Percentiles rank a stretch among this genome's conserved stretches.
Conservation (phyloP, 495 filamentous ascomycete species). For the Durotheca rogersii region DNA sequence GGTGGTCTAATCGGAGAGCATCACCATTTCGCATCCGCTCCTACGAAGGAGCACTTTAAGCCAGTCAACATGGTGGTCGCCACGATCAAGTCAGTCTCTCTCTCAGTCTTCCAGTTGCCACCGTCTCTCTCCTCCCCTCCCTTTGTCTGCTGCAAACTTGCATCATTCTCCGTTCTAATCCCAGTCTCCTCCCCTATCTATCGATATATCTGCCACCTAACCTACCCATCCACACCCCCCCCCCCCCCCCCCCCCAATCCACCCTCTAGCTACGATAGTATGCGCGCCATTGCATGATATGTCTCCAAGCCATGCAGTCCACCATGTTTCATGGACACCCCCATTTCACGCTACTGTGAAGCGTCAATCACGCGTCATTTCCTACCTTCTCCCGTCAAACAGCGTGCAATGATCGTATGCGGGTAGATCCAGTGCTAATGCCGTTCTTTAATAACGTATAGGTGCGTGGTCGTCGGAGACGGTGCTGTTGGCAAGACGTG, state of each 20-base stretch:
- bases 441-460: constrained; percentile 39
- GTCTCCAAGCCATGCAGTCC: constrained; percentile 14
- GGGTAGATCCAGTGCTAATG: constrained; percentile 10
- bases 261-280: not conserved
- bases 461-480: constrained; percentile 98
- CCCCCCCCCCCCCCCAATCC: too few species aligned
- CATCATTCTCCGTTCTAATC: not conserved
- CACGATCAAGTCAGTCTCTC: constrained; percentile 72
- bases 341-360: constrained; percentile 1
- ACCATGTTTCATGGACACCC: constrained; percentile 21
- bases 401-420: not conserved
- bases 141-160: constrained; percentile 2
- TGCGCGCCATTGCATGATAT: constrained; percentile 17
- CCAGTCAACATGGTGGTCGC: constrained; percentile 71
- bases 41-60: constrained; percentile 31
- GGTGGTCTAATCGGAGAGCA: constrained; percentile 20
- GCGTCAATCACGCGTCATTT: constrained; percentile 17
- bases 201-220: too few species aligned
- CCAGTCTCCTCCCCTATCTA: not conserved
- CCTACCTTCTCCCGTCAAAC: not conserved
- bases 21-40: constrained; percentile 26
- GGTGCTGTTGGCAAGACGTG: constrained; percentile 99
- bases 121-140: constrained; percentile 14
- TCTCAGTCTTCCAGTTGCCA: too few species aligned
- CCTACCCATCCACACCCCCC: too few species aligned